A percentile compares a stretch with the other conserved stretches of the same genome.
phyloP scores from a whole-genome alignment of 768 basidiomycete genomes.

The Fistulinella prunicolor region DNA sequence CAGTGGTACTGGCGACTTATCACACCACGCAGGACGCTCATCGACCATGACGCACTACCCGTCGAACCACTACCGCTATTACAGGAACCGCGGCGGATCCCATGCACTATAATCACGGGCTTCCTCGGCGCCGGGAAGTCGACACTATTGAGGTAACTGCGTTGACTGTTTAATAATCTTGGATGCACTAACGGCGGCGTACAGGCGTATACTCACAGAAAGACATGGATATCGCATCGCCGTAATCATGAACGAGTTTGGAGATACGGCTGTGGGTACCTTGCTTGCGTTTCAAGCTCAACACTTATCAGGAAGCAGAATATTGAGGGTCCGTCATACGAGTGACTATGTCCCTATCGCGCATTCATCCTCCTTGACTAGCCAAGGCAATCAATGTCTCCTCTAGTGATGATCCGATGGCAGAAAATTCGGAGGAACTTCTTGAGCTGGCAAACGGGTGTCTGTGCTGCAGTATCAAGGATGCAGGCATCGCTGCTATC shows the following conservation, averaged over 20 bases:
- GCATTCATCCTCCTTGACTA: constrained; percentile 30
- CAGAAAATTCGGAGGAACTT: constrained; percentile 74
- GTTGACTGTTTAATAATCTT: not conserved
- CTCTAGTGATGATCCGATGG: constrained; percentile 58
- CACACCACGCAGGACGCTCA: constrained; percentile 25
- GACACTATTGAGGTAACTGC: constrained; percentile 70
- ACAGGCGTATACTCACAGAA: constrained; percentile 84
- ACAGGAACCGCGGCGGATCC: constrained; percentile 48
- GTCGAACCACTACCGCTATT: not conserved
- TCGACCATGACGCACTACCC: constrained; percentile 24
- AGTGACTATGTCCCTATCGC: not conserved
- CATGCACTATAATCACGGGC: constrained; percentile 92
- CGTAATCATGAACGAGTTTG: constrained; percentile 98
- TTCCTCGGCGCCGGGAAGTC: constrained; percentile 96
- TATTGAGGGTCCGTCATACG: constrained; percentile 71
- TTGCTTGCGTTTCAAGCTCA: constrained; percentile 4
- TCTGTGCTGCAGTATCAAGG: constrained; percentile 97
- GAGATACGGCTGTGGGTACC: constrained; percentile 79
- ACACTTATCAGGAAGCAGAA: constrained; percentile 49
- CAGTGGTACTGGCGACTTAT: constrained; percentile 7
- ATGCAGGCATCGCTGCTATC: constrained; percentile 88
- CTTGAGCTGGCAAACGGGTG: constrained; percentile 95
- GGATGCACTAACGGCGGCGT: not conserved
- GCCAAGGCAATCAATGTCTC: constrained; percentile 86
- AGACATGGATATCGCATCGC: constrained; percentile 94